Conservation (phyloP, 495 filamentous ascomycete genomes). For the Amphirosellinia nigrospora region DNA sequence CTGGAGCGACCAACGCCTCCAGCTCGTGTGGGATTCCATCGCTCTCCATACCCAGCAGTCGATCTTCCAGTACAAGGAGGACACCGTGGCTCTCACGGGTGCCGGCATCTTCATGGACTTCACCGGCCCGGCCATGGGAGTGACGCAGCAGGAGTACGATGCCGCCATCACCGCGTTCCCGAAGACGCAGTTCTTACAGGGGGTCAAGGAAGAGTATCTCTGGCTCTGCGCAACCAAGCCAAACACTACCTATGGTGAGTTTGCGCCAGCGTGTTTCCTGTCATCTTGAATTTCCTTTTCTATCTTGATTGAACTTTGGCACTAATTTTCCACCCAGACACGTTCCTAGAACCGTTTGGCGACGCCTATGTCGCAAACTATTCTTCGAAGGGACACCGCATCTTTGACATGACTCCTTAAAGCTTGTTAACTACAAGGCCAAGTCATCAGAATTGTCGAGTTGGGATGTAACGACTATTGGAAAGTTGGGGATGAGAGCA, state of each 20-base stretch:
- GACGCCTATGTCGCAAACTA: slow-evolving; percentile 37
- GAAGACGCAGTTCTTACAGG: slow-evolving; percentile 38
- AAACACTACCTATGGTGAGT: slow-evolving; percentile 47
- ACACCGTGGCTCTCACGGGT: slow-evolving; percentile 42
- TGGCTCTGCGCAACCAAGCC: slow-evolving; percentile 46
- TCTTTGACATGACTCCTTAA: slow-evolving; percentile 26
- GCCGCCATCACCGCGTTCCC: slow-evolving; percentile 39
- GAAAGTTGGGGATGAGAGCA: neutral
- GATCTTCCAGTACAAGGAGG: slow-evolving; percentile 48
- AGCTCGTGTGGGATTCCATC: slow-evolving; percentile 53
- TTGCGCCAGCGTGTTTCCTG: slow-evolving; percentile 25
- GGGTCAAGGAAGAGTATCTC: slow-evolving; percentile 43
- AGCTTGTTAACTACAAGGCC: too few species aligned
- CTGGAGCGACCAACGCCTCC: slow-evolving; percentile 47
- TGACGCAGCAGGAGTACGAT: slow-evolving; percentile 44
- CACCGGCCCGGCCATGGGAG: slow-evolving; percentile 33
- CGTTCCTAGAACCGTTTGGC: slow-evolving; percentile 37
- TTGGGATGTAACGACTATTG: neutral
- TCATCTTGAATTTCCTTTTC: neutral
- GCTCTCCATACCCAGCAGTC: slow-evolving; percentile 47
- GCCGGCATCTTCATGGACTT: slow-evolving; percentile 48
- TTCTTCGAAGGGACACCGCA: slow-evolving; percentile 36
- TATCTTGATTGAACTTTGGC: neutral
- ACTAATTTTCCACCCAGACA: slow-evolving; percentile 33
- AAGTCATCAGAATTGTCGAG: neutral